Conservation (phyloP, 306 rosid species). For the Oemleria cerasiformis region DNA sequence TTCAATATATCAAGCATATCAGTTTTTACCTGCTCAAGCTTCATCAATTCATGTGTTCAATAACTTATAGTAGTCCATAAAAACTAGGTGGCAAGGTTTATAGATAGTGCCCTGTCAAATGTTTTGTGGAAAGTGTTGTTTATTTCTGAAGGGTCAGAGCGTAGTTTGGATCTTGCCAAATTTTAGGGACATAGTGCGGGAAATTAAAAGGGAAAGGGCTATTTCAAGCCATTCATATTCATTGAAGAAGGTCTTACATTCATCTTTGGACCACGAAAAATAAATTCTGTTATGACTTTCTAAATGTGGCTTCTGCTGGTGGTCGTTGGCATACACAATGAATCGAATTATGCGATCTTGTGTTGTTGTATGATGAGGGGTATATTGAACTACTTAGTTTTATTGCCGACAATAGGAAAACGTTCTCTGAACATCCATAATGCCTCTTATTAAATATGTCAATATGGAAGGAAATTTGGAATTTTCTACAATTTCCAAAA, state of each 20-base stretch:
- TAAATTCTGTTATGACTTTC: no score
- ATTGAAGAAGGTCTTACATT: slow-evolving; percentile 8
- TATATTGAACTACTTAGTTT: no score
- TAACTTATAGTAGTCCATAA: neutral
- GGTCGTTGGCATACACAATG: no score
- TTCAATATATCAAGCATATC: neutral
- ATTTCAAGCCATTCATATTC: neutral
- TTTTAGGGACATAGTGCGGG: slow-evolving; percentile 7
- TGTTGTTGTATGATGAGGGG: no score
- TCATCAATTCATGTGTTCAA: slow-evolving; percentile 12
- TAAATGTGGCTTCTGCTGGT: no score
- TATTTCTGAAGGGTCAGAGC: neutral
- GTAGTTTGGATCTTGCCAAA: slow-evolving; percentile 11
- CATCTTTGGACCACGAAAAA: no score
- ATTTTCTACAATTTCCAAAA: no score
- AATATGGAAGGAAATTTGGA: no score
- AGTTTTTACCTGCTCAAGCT: slow-evolving; percentile 4
- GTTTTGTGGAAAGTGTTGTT: neutral
- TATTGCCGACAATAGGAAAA: no score
- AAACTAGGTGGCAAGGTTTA: neutral
- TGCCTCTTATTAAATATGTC: no score
- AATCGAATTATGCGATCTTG: no score
- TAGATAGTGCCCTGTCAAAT: slow-evolving; percentile 5
- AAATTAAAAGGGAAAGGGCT: neutral
- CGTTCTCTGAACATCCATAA: no score